phyloP scores from a whole-genome alignment of 169 alveolate genomes.

The Plasmodium cynomolgi region DNA sequence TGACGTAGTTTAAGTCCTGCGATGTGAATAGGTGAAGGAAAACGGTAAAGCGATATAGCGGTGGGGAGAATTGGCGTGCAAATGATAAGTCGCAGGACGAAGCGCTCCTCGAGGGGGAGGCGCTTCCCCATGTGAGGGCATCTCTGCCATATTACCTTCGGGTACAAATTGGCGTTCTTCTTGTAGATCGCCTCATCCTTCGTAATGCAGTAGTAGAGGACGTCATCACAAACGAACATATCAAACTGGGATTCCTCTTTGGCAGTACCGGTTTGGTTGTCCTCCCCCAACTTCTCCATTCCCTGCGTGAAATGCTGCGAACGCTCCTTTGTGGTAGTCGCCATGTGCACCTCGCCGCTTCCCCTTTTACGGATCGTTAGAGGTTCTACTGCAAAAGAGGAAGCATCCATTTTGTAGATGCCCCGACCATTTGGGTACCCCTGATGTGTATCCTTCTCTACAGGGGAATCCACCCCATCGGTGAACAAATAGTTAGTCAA shows the following conservation, averaged over 20 bases:
- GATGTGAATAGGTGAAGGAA: not conserved
- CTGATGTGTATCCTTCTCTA: not conserved
- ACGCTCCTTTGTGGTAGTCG: not conserved
- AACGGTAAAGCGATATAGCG: not conserved
- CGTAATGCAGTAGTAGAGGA: constrained; percentile 53
- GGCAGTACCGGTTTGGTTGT: not conserved
- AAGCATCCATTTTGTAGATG: not conserved
- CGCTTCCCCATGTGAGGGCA: not conserved
- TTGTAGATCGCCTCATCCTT: constrained; percentile 42
- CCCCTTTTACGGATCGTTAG: not conserved
- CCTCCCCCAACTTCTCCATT: not conserved
- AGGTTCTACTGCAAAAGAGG: not conserved
- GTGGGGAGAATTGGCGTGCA: not conserved
- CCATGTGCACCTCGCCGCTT: not conserved
- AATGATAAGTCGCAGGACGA: not conserved
- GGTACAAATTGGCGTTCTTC: constrained; percentile 40
- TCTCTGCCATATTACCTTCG: constrained; percentile 37
- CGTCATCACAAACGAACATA: constrained; percentile 25
- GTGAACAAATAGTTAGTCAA: constrained; percentile 33
- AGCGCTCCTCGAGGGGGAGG: not conserved
- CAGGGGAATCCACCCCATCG: not conserved
- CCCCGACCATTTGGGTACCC: not conserved
- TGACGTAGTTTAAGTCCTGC: constrained; percentile 51
- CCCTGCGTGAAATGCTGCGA: not conserved
- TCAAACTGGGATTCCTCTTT: not conserved